Evolutionary conservation across 441 rosid genomes (phyloP).

Genomic region (Brassica balearica): DNA sequence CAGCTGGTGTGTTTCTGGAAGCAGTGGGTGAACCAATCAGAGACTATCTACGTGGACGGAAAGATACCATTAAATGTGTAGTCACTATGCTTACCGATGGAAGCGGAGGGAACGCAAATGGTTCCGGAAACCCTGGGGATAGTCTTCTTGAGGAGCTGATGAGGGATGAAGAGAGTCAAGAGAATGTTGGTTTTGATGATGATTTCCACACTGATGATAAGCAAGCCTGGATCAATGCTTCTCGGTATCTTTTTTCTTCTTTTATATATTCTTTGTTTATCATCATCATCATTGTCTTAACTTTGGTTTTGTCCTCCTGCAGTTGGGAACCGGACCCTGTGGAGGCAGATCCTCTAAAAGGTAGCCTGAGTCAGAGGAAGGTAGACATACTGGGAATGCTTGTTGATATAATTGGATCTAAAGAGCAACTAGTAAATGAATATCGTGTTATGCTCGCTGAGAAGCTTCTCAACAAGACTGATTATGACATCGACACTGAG

Average conservation of each 20-base stretch:
- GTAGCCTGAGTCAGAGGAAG: slow-evolving; percentile 84
- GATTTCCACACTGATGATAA: slow-evolving; percentile 86
- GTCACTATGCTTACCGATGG: slow-evolving; percentile 99
- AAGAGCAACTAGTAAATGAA: slow-evolving; percentile 95
- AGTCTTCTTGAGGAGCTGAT: slow-evolving; percentile 98
- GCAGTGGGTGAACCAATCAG: slow-evolving; percentile 98
- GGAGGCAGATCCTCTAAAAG: slow-evolving; percentile 92
- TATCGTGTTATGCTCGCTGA: slow-evolving; percentile 98
- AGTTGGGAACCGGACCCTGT: slow-evolving; percentile 99
- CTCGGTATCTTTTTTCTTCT: slow-evolving; percentile 51
- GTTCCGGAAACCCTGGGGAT: slow-evolving; percentile 87
- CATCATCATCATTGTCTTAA: slow-evolving; percentile 23
- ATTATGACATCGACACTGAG: slow-evolving; percentile 93
- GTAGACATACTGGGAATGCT: slow-evolving; percentile 96
- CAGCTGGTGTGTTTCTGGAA: slow-evolving; percentile 95
- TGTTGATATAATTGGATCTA: slow-evolving; percentile 95
- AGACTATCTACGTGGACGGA: slow-evolving; percentile 90
- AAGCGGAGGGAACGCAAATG: slow-evolving; percentile 84
- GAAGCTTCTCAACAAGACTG: slow-evolving; percentile 95
- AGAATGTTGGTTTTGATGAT: slow-evolving; percentile 70
- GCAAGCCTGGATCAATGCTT: slow-evolving; percentile 89
- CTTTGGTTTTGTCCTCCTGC: slow-evolving; percentile 42
- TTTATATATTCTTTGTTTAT: slow-evolving; percentile 4
- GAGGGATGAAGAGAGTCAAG: slow-evolving; percentile 92
- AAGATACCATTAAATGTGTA: slow-evolving; percentile 96